Evolutionary conservation across 2,329 filamentous ascomycete genomes (phyloP).

Genomic region (Colletotrichum eleusines): DNA sequence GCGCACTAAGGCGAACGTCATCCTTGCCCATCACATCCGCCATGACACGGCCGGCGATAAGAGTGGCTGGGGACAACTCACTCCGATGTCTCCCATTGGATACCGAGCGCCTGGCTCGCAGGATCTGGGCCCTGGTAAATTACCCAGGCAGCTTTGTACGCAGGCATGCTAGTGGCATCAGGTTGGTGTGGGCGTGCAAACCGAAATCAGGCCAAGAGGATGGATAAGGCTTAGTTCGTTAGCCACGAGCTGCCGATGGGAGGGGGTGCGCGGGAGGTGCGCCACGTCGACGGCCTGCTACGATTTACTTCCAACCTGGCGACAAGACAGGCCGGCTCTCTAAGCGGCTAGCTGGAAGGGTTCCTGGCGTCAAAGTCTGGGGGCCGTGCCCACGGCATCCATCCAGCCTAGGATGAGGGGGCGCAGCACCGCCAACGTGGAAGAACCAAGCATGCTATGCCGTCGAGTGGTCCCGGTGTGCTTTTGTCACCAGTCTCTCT

Average conservation of each 20-base stretch:
- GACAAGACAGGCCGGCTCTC: too few relatives aligned
- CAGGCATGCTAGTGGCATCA: not conserved
- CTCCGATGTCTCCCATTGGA: constrained; percentile 10
- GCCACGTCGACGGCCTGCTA: not conserved
- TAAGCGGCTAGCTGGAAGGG: not conserved
- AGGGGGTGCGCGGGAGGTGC: not conserved
- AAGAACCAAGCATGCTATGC: not conserved
- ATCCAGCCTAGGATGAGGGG: not conserved
- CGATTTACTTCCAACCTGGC: not conserved
- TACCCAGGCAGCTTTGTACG: constrained; percentile 8
- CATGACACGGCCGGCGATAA: constrained; percentile 22
- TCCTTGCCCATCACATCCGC: constrained; percentile 11
- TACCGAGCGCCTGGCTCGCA: constrained; percentile 11
- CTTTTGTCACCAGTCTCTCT: not conserved
- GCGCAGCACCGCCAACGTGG: not conserved
- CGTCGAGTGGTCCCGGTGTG: not conserved
- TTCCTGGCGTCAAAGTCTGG: not conserved
- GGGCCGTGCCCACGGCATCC: not conserved
- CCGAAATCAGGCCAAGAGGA: not conserved
- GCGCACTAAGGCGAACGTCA: constrained; percentile 7
- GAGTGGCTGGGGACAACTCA: not conserved
- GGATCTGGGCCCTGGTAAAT: constrained; percentile 25
- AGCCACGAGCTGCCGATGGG: too few relatives aligned
- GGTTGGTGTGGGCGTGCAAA: constrained; percentile 3
- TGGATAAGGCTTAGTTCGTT: constrained; percentile 12